phyloP scores from a whole-genome alignment of 2,329 filamentous ascomycete species.

The Pseudocercospora fijiensis region DNA sequence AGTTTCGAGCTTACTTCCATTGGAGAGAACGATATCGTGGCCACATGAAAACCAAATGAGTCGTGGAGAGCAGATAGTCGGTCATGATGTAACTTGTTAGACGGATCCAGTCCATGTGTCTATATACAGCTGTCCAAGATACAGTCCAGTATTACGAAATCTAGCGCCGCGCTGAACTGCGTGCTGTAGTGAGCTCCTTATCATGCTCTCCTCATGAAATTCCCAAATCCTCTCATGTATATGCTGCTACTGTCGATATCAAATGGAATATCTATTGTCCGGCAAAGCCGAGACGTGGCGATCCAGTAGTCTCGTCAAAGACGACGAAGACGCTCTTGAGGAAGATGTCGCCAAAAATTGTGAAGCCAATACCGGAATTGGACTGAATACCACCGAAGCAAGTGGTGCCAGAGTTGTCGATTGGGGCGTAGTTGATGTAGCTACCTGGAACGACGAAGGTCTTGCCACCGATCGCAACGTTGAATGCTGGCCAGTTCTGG shows the following conservation, averaged over 20 bases:
- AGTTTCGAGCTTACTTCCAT: too few relatives aligned
- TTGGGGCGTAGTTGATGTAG: slow-evolving; percentile 56
- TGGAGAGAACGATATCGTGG: too few relatives aligned
- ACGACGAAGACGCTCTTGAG: slow-evolving; percentile 75
- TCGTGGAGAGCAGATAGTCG: not conserved
- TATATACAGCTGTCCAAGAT: slow-evolving; percentile 5
- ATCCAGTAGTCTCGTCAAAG: slow-evolving; percentile 56
- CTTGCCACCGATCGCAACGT: slow-evolving; percentile 51
- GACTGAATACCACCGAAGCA: slow-evolving; percentile 79
- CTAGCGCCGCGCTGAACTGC: not conserved
- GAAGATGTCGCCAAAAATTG: slow-evolving; percentile 70
- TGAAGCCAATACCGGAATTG: slow-evolving; percentile 57
- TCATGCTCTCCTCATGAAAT: not conserved
- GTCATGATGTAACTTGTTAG: not conserved
- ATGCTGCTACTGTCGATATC: not conserved
- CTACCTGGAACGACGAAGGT: slow-evolving; percentile 54
- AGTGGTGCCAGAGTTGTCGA: slow-evolving; percentile 39
- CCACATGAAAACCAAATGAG: too few relatives aligned
- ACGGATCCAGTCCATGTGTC: slow-evolving; percentile 7
- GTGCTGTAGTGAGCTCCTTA: not conserved
- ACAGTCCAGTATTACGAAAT: too few relatives aligned
- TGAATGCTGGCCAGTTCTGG: slow-evolving; percentile 54
- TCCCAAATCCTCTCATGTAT: slow-evolving; percentile 5
- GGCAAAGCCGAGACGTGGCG: slow-evolving; percentile 48
- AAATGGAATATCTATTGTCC: slow-evolving; percentile 33